phyloP scores from a whole-genome alignment of 306 rosid species.

The Quercus bicolor region DNA sequence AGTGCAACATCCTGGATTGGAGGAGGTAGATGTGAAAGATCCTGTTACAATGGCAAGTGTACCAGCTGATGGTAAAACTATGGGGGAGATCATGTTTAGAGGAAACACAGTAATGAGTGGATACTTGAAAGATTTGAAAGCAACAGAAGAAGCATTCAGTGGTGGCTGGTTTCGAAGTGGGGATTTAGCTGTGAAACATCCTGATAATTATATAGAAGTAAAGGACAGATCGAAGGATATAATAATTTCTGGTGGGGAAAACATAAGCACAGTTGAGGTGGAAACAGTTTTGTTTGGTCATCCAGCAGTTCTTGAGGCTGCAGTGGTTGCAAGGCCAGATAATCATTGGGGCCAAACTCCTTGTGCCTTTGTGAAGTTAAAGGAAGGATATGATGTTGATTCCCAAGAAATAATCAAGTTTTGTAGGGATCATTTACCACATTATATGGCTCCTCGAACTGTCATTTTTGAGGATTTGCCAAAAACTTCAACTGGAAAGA shows the following conservation, averaged over 20 bases:
- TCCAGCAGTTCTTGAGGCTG: slow-evolving; percentile 76
- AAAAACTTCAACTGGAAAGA: slow-evolving; percentile 77
- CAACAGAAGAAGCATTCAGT: slow-evolving; percentile 64
- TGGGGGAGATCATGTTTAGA: slow-evolving; percentile 76
- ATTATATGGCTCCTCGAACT: slow-evolving; percentile 71
- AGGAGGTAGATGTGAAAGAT: slow-evolving; percentile 63
- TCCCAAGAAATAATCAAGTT: slow-evolving; percentile 48
- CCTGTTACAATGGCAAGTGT: slow-evolving; percentile 64
- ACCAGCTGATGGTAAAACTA: slow-evolving; percentile 62
- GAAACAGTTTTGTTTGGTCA: slow-evolving; percentile 67
- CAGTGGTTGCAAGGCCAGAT: slow-evolving; percentile 75
- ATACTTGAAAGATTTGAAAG: slow-evolving; percentile 58
- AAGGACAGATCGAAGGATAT: slow-evolving; percentile 81
- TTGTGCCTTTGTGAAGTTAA: slow-evolving; percentile 75
- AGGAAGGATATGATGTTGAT: slow-evolving; percentile 40
- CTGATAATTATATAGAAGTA: slow-evolving; percentile 66
- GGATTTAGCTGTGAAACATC: slow-evolving; percentile 73
- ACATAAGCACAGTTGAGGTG: slow-evolving; percentile 74
- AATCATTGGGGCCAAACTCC: slow-evolving; percentile 86
- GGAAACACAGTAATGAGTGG: slow-evolving; percentile 96
- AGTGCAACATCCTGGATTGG: slow-evolving; percentile 54
- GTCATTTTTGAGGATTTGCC: slow-evolving; percentile 62
- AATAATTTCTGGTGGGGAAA: slow-evolving; percentile 82
- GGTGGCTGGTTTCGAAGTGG: slow-evolving; percentile 90
- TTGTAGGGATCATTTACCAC: slow-evolving; percentile 58